Evolutionary conservation across 352 stramenopile species (phyloP), one percentile per base, ranked within the genome.

Genomic region (Globisporangium paroecandrum): DNA sequence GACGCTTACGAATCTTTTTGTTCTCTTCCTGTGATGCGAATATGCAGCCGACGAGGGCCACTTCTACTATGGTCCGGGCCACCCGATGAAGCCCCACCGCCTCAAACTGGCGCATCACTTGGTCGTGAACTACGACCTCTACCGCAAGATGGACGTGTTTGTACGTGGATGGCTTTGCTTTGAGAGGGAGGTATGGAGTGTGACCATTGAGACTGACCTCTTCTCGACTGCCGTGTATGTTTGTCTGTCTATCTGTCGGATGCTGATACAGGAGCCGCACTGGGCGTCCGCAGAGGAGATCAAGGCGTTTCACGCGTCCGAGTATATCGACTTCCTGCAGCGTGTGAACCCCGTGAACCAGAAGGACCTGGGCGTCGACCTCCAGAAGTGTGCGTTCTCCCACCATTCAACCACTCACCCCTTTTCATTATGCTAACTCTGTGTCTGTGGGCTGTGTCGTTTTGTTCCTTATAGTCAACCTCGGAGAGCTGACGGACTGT

Each of bases 31-130:
- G 18, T 51, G 15, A 51, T 51, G 43, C 18, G 18, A 51, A 51
- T 51, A 12, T 51, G 43, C 43, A 98, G 93, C 91, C 51, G 94
- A 98, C 73, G 93, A 99, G 55, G 97, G 97, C 3, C 91, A 99
- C 76, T 98, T 98, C 69, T 51, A 51, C 43, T 51, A 51, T 51
- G 43, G 43, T 9, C 43, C 43, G 6, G 43, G 43, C 43, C 43
- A 51, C 43, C 43, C 43, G 43, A 51, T 51, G 43, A 51, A 51
- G 43, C 43, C 43, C 43, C 43, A 51, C 6, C 43, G 43, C 43
- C 43, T 51, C 43, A 51, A 51, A 51, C 43, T 51, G 43, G 43
- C 43, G 18, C 43, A 51, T 18, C 43, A 51, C 43, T 22, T 51
- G 43, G 43, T 51, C 43, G 43, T 51, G 43, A 51, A 51, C 43